Percentiles rank a stretch among this genome's conserved stretches.
phyloP scores from a whole-genome alignment of 352 stramenopile species.

The Phytophthora pseudosyringae region DNA sequence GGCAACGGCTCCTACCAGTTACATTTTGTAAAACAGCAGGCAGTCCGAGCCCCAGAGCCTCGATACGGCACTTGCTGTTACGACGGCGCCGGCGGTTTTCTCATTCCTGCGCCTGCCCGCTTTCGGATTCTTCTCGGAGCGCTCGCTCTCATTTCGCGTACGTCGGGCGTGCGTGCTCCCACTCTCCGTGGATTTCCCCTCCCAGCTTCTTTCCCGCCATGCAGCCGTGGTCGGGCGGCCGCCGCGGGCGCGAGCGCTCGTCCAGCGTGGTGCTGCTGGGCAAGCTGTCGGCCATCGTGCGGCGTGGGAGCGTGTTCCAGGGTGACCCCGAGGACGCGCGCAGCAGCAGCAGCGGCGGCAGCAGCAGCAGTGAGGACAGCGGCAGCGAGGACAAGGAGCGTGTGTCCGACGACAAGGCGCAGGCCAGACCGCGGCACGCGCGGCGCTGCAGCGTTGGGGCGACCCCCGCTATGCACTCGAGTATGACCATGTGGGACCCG shows the following conservation, averaged over 20 bases:
- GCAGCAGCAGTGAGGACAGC: constrained; percentile 11
- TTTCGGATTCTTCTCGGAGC: not conserved
- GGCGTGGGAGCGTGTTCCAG: constrained; percentile 46
- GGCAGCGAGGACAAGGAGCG: constrained; percentile 25
- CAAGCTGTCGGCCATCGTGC: constrained; percentile 60
- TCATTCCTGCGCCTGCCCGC: constrained; percentile 3
- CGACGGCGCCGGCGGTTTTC: constrained; percentile 29
- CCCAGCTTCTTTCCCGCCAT: constrained; percentile 18
- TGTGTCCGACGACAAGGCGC: constrained; percentile 9
- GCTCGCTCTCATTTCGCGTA: not conserved
- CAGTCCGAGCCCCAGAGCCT: no score
- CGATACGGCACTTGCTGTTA: no score
- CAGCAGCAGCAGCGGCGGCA: constrained; percentile 24
- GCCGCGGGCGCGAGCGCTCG: constrained; percentile 38
- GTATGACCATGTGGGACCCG: constrained; percentile 38
- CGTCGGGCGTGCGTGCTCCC: constrained; percentile 9
- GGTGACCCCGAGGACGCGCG: constrained; percentile 31
- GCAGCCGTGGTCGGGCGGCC: constrained; percentile 39
- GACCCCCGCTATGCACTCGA: constrained; percentile 19
- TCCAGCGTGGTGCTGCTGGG: constrained; percentile 53
- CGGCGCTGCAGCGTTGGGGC: constrained; percentile 26
- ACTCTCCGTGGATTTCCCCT: constrained; percentile 17
- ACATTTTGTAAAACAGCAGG: constrained; percentile 5
- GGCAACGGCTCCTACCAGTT: constrained; percentile 17
- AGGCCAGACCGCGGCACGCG: not conserved